Evolutionary conservation across 225 moss, liverwort and hornwort species (phyloP).

Genomic region (Bryoerythrophyllum caledonicum): DNA sequence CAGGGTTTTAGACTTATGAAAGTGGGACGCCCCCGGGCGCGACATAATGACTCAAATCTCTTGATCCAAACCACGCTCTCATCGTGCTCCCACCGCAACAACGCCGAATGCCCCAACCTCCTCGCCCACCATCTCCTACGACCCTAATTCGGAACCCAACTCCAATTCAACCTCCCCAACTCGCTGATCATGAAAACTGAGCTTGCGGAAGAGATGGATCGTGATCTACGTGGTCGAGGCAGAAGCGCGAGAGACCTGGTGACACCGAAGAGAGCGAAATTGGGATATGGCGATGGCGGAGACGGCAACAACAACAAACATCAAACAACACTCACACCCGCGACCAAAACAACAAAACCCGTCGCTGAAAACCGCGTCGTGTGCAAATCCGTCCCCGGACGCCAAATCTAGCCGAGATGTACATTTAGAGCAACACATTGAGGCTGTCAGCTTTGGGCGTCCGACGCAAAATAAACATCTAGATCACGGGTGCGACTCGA

Average conservation of each 20-base stretch:
- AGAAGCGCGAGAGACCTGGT: not conserved
- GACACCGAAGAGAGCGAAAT: not conserved
- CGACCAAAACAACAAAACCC: not conserved
- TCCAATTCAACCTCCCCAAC: not conserved
- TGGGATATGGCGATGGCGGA: not conserved
- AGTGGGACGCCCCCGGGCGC: slow-evolving; percentile 52
- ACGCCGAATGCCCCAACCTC: slow-evolving; percentile 24
- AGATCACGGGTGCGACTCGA: too few species aligned
- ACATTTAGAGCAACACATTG: too few species aligned
- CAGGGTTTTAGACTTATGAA: slow-evolving; percentile 61
- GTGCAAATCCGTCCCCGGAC: not conserved
- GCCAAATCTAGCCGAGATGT: not conserved
- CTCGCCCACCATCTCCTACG: slow-evolving; percentile 1
- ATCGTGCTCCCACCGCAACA: slow-evolving; percentile 43
- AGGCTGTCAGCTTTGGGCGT: too few species aligned
- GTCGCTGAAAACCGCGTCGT: not conserved
- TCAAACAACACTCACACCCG: not conserved
- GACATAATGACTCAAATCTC: slow-evolving; percentile 43
- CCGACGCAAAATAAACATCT: too few species aligned
- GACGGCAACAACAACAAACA: not conserved
- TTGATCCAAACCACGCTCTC: slow-evolving; percentile 33
- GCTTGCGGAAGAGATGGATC: not conserved
- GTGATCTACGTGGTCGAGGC: not conserved
- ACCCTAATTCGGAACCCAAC: not conserved
- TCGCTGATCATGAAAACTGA: not conserved